phyloP scores from a whole-genome alignment of 1,139 yeast species.

The Candida dubliniensis region DNA sequence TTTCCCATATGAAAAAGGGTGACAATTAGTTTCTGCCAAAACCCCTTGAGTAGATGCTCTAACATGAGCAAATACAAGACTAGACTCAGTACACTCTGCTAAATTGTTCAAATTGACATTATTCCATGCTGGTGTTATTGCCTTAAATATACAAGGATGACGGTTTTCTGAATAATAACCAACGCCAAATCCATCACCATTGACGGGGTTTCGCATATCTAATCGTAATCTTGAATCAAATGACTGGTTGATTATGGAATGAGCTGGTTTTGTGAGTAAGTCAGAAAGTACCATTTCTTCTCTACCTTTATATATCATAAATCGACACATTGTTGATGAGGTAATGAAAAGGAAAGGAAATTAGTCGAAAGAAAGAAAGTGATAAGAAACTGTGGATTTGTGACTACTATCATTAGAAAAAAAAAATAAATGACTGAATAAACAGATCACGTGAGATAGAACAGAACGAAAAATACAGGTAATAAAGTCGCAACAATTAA shows the following conservation, averaged over 20 bases:
- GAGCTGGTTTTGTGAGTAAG: slow-evolving; percentile 90
- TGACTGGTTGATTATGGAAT: slow-evolving; percentile 93
- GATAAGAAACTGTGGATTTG: not conserved
- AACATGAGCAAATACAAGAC: slow-evolving; percentile 89
- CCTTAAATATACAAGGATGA: slow-evolving; percentile 63
- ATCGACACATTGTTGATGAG: slow-evolving; percentile 41
- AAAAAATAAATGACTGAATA: too few species aligned
- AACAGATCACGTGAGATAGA: too few species aligned
- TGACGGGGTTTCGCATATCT: slow-evolving; percentile 87
- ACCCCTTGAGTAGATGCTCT: slow-evolving; percentile 96
- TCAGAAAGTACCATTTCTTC: slow-evolving; percentile 87
- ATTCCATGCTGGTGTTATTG: slow-evolving; percentile 98
- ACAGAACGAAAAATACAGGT: too few species aligned
- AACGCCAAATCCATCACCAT: slow-evolving; percentile 98
- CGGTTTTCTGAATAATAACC: slow-evolving; percentile 79
- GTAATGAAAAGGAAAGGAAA: not conserved
- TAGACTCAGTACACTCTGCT: slow-evolving; percentile 83
- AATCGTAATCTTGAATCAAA: slow-evolving; percentile 86
- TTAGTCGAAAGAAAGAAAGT: not conserved
- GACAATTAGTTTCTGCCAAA: slow-evolving; percentile 91
- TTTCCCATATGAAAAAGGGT: slow-evolving; percentile 84
- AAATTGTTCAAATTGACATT: slow-evolving; percentile 83
- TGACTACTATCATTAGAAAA: too few species aligned
- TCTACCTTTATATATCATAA: slow-evolving; percentile 51
- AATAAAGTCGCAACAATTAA: too few species aligned